phyloP scores from a whole-genome alignment of 139 green algal genomes.

The Haematococcus sp. region DNA sequence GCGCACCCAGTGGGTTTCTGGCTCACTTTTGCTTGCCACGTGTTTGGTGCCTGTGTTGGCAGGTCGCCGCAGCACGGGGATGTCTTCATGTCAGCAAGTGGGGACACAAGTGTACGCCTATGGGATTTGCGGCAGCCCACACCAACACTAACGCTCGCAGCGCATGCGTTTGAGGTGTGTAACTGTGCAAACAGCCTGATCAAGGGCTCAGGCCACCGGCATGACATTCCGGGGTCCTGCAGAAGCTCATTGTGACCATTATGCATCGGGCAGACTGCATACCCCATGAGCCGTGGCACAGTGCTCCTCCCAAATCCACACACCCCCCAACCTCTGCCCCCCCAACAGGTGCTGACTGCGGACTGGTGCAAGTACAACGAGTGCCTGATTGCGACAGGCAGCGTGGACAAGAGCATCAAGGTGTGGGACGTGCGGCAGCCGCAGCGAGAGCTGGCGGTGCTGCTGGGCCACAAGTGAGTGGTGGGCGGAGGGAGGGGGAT shows the following conservation, averaged over 20 bases:
- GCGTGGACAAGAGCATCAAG: constrained; percentile 93
- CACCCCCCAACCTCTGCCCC: too few species aligned
- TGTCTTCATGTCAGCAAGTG: constrained; percentile 79
- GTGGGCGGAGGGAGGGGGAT: not conserved
- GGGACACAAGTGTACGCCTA: constrained; percentile 82
- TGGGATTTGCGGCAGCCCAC: constrained; percentile 84
- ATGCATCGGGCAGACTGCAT: too few species aligned
- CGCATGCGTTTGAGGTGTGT: constrained; percentile 67
- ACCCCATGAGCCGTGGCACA: too few species aligned
- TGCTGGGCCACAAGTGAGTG: constrained; percentile 80
- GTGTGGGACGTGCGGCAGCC: constrained; percentile 83
- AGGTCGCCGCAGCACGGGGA: constrained; percentile 79
- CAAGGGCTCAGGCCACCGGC: not conserved
- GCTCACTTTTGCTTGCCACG: not conserved
- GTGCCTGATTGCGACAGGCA: constrained; percentile 84
- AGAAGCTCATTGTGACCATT: too few species aligned
- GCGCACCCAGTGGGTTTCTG: not conserved
- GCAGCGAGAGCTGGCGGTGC: constrained; percentile 46
- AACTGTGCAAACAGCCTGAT: not conserved
- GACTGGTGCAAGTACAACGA: constrained; percentile 99
- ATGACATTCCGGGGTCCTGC: too few species aligned
- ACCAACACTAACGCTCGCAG: constrained; percentile 77
- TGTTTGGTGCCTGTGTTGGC: constrained; percentile 4
- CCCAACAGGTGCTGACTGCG: constrained; percentile 77
- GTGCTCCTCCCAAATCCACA: too few species aligned